These are phyloP conservation scores for Globisporangium barbulae DNA, from an alignment of 352 stramenopile genomes.

Conservation along the genomic window DNA sequence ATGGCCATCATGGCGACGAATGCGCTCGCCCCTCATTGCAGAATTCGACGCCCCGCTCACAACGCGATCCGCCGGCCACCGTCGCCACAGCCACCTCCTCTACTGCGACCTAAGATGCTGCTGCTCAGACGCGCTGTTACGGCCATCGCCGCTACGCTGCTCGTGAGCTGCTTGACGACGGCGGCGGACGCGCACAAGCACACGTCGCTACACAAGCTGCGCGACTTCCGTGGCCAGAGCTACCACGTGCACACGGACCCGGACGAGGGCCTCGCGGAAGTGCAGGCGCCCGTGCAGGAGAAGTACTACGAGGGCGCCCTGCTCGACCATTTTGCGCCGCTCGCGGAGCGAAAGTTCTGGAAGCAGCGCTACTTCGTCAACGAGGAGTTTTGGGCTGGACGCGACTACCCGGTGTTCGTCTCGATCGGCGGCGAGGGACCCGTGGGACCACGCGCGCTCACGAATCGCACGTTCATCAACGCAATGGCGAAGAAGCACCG, in stretches of 20 bases:
- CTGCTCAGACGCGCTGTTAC: constrained; percentile 2
- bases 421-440: constrained; percentile 84
- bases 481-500: constrained; percentile 69
- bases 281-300: constrained; percentile 40
- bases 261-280: constrained; percentile 21
- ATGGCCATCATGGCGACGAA: too few species aligned
- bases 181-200: constrained; percentile 14
- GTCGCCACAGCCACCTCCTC: too few species aligned
- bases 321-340: constrained; percentile 67
- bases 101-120: too few species aligned
- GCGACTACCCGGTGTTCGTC: constrained; percentile 83
- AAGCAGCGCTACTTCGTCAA: constrained; percentile 91
- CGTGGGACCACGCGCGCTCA: constrained; percentile 50
- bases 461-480: constrained; percentile 77
- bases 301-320: constrained; percentile 58
- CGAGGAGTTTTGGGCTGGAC: constrained; percentile 79
- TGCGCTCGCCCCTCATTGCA: neutral
- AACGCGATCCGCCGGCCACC: too few species aligned
- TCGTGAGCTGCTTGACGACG: neutral
- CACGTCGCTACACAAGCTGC: constrained; percentile 23
- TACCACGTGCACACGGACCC: constrained; percentile 59
- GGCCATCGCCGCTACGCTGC: neutral
- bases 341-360: constrained; percentile 60
- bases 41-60: neutral
- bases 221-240: constrained; percentile 63